Evolutionary conservation across 148 eudicot genomes (phyloP).

Genomic region (Camellia lanceoleosa): DNA sequence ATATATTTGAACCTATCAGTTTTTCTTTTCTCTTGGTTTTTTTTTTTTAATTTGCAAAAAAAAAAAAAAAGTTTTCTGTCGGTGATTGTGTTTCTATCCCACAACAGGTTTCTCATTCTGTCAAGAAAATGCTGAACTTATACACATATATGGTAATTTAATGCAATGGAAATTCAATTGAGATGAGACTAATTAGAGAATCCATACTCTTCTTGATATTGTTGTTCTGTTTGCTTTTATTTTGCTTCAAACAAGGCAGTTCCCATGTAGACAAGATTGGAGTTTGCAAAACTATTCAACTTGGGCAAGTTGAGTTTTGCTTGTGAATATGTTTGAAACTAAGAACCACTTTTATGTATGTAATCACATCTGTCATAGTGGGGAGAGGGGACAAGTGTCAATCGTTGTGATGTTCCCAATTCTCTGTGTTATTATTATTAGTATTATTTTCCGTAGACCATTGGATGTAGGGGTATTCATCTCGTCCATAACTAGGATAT

Average conservation of each 20-base stretch:
- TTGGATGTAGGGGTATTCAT: too few relatives aligned
- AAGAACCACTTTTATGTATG: too few relatives aligned
- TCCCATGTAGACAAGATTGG: too few relatives aligned
- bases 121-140: neutral
- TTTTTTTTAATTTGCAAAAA: neutral
- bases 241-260: neutral
- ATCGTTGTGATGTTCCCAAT: too few relatives aligned
- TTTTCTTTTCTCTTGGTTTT: neutral
- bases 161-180: neutral
- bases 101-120: neutral
- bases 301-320: neutral
- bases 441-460: too few relatives aligned
- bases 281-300: neutral
- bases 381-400: too few relatives aligned
- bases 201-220: neutral
- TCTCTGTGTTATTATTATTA: too few relatives aligned
- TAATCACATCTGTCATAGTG: too few relatives aligned
- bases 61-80: neutral
- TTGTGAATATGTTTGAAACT: too few relatives aligned
- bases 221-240: neutral
- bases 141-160: too few relatives aligned
- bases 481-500: too few relatives aligned
- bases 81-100: neutral
- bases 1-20: too few relatives aligned
- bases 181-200: neutral